A percentile compares a stretch with the other conserved stretches of the same genome.
Conservation (phyloP, 495 filamentous ascomycete species). For the Ramalina intermedia region DNA sequence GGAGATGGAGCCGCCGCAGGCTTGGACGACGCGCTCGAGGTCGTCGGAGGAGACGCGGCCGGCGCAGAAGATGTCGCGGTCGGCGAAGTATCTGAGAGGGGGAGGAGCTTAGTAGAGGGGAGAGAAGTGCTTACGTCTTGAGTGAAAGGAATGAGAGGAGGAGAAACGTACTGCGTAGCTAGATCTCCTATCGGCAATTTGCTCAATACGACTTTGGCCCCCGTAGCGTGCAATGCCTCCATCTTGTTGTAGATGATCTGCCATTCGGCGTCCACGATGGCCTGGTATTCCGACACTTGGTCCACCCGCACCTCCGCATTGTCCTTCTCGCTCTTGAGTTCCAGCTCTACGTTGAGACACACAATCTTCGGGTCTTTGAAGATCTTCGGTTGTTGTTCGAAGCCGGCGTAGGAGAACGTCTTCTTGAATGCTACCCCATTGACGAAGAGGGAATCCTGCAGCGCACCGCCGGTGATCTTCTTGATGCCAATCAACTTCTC, state of each 20-base stretch:
- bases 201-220: conserved; percentile 90
- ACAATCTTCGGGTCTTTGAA: conserved; percentile 90
- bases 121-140: neutral
- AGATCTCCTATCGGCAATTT: conserved; percentile 96
- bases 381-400: conserved; percentile 95
- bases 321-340: conserved; percentile 97
- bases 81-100: conserved; percentile 63
- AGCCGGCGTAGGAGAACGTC: conserved; percentile 97
- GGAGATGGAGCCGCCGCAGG: conserved; percentile 81
- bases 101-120: conserved; percentile 2
- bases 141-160: neutral
- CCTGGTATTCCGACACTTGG: conserved; percentile 98
- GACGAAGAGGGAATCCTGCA: conserved; percentile 93
- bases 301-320: conserved; percentile 96
- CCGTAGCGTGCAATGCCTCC: conserved; percentile 81
- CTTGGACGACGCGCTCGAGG: conserved; percentile 90
- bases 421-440: conserved; percentile 99
- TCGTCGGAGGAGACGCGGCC: conserved; percentile 87
- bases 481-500: conserved; percentile 97
- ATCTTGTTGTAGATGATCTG: conserved; percentile 99
- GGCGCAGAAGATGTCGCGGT: conserved; percentile 96
- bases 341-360: conserved; percentile 92
- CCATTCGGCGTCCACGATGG: conserved; percentile 98
- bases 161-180: conserved; percentile 64
- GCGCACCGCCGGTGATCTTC: conserved; percentile 90